Base-by-base conservation (phyloP, 805 yeast species). In the Saturnispora dispora region DNA sequence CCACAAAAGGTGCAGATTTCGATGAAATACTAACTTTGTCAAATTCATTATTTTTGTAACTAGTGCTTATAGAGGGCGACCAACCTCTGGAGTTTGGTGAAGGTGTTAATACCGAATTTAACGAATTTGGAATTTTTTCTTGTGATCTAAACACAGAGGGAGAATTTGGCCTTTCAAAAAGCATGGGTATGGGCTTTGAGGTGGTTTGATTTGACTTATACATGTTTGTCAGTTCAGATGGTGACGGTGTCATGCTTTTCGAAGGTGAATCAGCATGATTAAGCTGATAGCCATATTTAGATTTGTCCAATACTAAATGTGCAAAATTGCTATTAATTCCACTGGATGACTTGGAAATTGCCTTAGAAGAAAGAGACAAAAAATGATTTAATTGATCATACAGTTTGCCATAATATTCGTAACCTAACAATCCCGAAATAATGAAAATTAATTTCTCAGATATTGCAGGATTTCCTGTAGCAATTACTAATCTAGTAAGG, bases 381-480 rank as follows among this genome's bases (percentile, higher is more conserved):
- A 48, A 22, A 15, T 48, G 42, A 18, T 48, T 20, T 11, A 43
- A n/a, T 25, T 48, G 47, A 40, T 60, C 47, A 52, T 50, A 53
- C n/a, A 55, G 25, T 4, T 52, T 43, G 5, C 53, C 51, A 45
- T 59, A 60, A 30, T 52, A 45, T 35, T 64, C 68, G 55, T 71
- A 71, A 1, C 77, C 73, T 7, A 78, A 60, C 28, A 78, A 55
- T 0, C 79, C 82, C 50, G 75, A 72, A n/a, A 78, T 56, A 9
- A 78, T 76, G 50, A 77, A 76, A 0, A 78, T 65, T 47, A 78
- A 64, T 57, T 77, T 77, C 54, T 78, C 79, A 5, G 82, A 80
- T 5, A 78, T 79, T 28, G 71, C 71, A 2, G 82, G 80, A 55
- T 78, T 78, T 8, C 79, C 78, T 0, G 82, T 78, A 71, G 76